These are phyloP conservation scores for Nakazawaea ambrosiae DNA, from an alignment of 805 yeast species.

Conservation along the genomic window DNA sequence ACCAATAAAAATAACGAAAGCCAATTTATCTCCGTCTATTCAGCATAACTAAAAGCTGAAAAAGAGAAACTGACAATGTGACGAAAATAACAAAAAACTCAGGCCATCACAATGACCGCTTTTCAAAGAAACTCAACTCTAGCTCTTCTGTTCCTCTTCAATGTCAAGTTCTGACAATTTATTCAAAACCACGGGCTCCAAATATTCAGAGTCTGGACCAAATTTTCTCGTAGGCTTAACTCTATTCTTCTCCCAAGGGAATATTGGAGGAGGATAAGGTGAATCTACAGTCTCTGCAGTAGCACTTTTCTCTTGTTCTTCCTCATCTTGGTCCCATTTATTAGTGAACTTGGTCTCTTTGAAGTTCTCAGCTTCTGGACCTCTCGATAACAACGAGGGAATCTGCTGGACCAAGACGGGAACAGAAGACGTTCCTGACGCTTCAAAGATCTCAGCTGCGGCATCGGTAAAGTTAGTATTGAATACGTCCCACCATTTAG, in stretches of 20 bases:
- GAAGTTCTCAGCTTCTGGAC: slow-evolving; percentile 28
- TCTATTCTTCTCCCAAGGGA: slow-evolving; percentile 27
- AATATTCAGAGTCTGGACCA: slow-evolving; percentile 3
- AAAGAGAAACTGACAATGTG: no score
- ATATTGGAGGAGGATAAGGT: slow-evolving; percentile 25
- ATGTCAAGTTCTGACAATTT: slow-evolving; percentile 16
- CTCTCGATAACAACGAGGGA: slow-evolving; percentile 3
- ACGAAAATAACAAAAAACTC: no score
- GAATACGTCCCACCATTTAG: slow-evolving; percentile 24
- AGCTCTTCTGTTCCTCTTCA: slow-evolving; percentile 14
- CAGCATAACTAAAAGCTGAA: no score
- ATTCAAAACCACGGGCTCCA: slow-evolving; percentile 1
- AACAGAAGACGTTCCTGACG: slow-evolving; percentile 9
- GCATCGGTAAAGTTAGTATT: slow-evolving; percentile 13
- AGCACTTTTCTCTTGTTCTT: no score
- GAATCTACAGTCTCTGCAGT: slow-evolving; percentile 10
- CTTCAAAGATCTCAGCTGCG: slow-evolving; percentile 14
- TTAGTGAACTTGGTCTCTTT: slow-evolving; percentile 17
- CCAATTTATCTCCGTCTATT: no score
- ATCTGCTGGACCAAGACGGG: slow-evolving; percentile 1
- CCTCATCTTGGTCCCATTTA: slow-evolving; percentile 15
- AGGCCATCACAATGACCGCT: no score
- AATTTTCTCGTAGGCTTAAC: slow-evolving; percentile 6
- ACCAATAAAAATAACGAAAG: no score
- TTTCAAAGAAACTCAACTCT: no score